Evolutionary conservation across 2,329 filamentous ascomycete genomes (phyloP).

Genomic region (Kalmusia sp.): DNA sequence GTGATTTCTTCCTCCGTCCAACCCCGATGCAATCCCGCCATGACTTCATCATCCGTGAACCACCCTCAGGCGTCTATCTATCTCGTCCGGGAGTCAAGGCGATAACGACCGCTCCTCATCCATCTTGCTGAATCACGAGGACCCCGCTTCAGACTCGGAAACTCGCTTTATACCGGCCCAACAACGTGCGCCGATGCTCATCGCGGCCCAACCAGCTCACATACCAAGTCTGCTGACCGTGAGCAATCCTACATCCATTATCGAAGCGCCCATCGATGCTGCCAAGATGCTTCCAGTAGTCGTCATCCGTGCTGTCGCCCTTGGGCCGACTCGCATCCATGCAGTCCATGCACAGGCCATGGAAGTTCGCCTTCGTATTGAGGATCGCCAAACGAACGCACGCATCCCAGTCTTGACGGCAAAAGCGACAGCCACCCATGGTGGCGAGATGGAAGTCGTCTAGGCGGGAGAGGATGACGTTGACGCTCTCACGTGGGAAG

Average conservation of each 20-base stretch:
- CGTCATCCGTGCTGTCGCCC: slow-evolving; percentile 16
- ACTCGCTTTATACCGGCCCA: slow-evolving; percentile 5
- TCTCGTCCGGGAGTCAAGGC: too few species aligned
- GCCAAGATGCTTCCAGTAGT: slow-evolving; percentile 28
- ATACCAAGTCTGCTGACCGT: slow-evolving; percentile 40
- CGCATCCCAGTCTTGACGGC: slow-evolving; percentile 2
- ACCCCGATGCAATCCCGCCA: too few species aligned
- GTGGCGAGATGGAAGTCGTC: slow-evolving; percentile 8
- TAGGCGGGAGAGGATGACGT: slow-evolving; percentile 16
- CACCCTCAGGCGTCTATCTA: too few species aligned
- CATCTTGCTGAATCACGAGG: too few species aligned
- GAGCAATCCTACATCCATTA: slow-evolving; percentile 28
- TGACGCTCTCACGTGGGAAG: slow-evolving; percentile 16
- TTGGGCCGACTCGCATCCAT: slow-evolving; percentile 26
- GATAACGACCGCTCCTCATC: too few species aligned
- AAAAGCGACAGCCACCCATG: background rate
- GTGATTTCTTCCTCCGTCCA: too few species aligned
- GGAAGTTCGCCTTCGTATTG: slow-evolving; percentile 22
- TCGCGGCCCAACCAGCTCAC: slow-evolving; percentile 30
- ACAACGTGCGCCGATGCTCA: slow-evolving; percentile 24
- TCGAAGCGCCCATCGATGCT: slow-evolving; percentile 22
- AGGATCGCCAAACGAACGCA: background rate
- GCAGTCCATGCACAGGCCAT: slow-evolving; percentile 43
- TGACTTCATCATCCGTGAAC: too few species aligned
- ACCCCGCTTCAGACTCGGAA: too few species aligned